Evolutionary conservation across 768 basidiomycete genomes (phyloP).

Genomic region (Termitomyces sp.): DNA sequence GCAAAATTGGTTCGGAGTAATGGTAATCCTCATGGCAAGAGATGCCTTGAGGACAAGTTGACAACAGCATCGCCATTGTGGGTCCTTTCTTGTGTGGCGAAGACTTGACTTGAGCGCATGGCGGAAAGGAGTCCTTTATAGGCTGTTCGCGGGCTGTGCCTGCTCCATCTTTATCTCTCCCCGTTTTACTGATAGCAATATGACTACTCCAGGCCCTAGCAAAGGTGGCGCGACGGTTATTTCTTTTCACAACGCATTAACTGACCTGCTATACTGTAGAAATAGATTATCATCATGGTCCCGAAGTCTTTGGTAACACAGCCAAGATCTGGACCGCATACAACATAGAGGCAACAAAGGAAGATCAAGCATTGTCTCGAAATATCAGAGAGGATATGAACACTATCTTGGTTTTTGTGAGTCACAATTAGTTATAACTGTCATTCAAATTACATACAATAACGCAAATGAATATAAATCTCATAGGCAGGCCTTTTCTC

Average conservation of each 20-base stretch:
- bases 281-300: not conserved
- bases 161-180: not conserved
- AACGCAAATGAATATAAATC: not conserved
- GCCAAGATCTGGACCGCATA: slow-evolving; percentile 14
- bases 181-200: not conserved
- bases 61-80: not conserved
- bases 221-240: not conserved
- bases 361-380: slow-evolving; percentile 10
- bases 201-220: not conserved
- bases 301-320: slow-evolving; percentile 3
- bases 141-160: not conserved
- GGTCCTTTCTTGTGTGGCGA: not conserved
- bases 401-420: slow-evolving; percentile 13
- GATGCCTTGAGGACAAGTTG: no score
- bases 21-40: not conserved
- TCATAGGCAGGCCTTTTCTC: slow-evolving; percentile 19
- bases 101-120: not conserved
- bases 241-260: not conserved
- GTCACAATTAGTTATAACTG: not conserved
- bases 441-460: not conserved
- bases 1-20: not conserved
- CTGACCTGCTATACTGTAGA: not conserved
- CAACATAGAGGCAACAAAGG: slow-evolving; percentile 8
- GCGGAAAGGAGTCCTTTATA: not conserved
- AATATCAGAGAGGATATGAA: slow-evolving; percentile 15